These are phyloP conservation scores for Ogataea ramenticola DNA, from an alignment of 805 yeast genomes.

Conservation along the genomic window DNA sequence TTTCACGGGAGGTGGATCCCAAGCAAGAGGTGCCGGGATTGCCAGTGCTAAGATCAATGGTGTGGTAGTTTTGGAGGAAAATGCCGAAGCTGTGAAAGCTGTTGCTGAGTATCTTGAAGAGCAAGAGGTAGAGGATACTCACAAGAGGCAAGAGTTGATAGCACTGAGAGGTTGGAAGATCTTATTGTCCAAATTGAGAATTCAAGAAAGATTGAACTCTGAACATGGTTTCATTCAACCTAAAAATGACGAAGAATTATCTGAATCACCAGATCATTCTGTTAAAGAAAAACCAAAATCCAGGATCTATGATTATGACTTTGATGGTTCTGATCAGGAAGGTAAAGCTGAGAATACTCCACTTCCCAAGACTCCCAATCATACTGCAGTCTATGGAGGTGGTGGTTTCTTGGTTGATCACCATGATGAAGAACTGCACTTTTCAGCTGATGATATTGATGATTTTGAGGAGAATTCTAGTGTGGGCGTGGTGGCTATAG, in stretches of 20 bases:
- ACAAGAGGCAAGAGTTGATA: constrained; percentile 35
- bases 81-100: constrained; percentile 48
- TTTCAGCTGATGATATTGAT: neutral
- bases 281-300: constrained; percentile 1
- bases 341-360: too few species aligned
- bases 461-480: neutral
- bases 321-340: constrained; percentile 16
- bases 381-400: constrained; percentile 15
- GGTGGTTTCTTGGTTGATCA: neutral
- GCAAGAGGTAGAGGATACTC: constrained; percentile 40
- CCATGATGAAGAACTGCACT: neutral
- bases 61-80: constrained; percentile 60
- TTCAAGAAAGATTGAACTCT: constrained; percentile 36
- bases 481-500: neutral
- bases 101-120: constrained; percentile 43
- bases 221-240: constrained; percentile 37
- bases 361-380: too few species aligned
- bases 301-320: constrained; percentile 7
- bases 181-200: constrained; percentile 42
- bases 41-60: constrained; percentile 70
- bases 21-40: constrained; percentile 16
- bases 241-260: neutral
- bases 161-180: constrained; percentile 50
- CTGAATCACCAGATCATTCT: constrained; percentile 7
- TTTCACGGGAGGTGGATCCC: constrained; percentile 36